Evolutionary conservation across 306 rosid species (phyloP).

Genomic region (Quercus robur): DNA sequence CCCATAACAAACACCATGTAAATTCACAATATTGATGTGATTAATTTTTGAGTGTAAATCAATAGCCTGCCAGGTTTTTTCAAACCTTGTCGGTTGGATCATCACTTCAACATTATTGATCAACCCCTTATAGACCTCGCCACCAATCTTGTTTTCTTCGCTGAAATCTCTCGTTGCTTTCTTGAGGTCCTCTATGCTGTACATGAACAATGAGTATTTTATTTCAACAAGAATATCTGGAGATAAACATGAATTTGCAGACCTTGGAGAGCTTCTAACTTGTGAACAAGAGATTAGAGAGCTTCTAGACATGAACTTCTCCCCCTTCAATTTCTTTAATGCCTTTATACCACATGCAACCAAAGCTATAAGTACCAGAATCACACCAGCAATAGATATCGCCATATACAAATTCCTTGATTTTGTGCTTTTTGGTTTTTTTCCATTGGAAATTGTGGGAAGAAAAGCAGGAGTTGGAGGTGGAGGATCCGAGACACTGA

Average conservation of each 20-base stretch:
- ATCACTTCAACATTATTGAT: slow-evolving; percentile 45
- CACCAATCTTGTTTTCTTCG: slow-evolving; percentile 44
- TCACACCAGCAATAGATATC: slow-evolving; percentile 40
- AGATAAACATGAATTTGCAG: slow-evolving; percentile 47
- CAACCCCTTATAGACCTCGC: slow-evolving; percentile 36
- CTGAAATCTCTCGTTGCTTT: slow-evolving; percentile 53
- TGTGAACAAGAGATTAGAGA: slow-evolving; percentile 32
- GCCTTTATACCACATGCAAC: slow-evolving; percentile 37
- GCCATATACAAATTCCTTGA: slow-evolving; percentile 31
- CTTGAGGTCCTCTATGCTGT: slow-evolving; percentile 44
- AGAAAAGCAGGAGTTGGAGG: slow-evolving; percentile 50
- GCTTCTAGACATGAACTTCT: slow-evolving; percentile 26
- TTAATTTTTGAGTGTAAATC: slow-evolving; percentile 67
- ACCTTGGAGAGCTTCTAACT: slow-evolving; percentile 27
- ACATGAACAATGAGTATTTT: slow-evolving; percentile 52
- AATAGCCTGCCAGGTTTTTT: slow-evolving; percentile 44
- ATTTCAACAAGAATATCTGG: slow-evolving; percentile 62
- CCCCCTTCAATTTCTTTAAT: slow-evolving; percentile 31
- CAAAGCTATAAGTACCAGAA: slow-evolving; percentile 34
- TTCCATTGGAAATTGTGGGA: slow-evolving; percentile 34
- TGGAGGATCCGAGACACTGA: slow-evolving; percentile 41
- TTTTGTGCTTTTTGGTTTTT: slow-evolving; percentile 4
- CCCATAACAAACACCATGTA: slow-evolving; percentile 59
- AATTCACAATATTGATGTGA: slow-evolving; percentile 61
- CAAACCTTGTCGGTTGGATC: slow-evolving; percentile 54